These are phyloP conservation scores for Cystobasidium slooffiae DNA, from an alignment of 1,284 basidiomycete genomes.

Conservation along the genomic window DNA sequence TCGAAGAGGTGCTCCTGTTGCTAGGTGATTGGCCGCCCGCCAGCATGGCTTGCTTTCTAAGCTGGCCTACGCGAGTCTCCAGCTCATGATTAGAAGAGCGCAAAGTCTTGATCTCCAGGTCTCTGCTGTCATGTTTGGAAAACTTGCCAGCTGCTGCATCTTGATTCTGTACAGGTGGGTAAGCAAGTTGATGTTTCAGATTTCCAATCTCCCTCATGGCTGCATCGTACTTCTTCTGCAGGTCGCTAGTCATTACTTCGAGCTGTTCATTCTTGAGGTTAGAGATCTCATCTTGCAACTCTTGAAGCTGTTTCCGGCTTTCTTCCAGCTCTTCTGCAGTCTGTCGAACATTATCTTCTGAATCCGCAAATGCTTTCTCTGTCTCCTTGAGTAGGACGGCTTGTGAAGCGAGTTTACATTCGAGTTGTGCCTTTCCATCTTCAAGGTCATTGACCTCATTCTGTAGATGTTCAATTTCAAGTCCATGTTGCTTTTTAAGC, in stretches of 20 bases:
- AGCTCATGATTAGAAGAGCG: constrained; percentile 76
- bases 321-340: constrained; percentile 48
- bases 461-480: not conserved
- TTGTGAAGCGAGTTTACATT: constrained; percentile 32
- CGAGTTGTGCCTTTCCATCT: constrained; percentile 53
- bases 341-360: constrained; percentile 48
- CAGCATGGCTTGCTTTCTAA: constrained; percentile 54
- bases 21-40: constrained; percentile 56
- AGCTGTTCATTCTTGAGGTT: constrained; percentile 48
- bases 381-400: constrained; percentile 36
- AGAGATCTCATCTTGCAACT: constrained; percentile 46
- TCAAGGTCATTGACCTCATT: not conserved
- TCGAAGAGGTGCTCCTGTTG: not conserved
- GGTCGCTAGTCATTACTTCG: constrained; percentile 45
- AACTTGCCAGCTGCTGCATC: not conserved
- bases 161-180: constrained; percentile 62
- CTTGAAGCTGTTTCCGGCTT: constrained; percentile 43
- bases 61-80: constrained; percentile 67
- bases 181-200: constrained; percentile 67
- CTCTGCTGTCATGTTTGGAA: constrained; percentile 64
- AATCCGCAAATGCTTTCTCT: constrained; percentile 49
- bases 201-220: constrained; percentile 79
- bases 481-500: not conserved
- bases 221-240: constrained; percentile 77
- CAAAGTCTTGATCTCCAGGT: constrained; percentile 71